Evolutionary conservation across 129 eudicot species (phyloP).

Genomic region (Flaveria bidentis): DNA sequence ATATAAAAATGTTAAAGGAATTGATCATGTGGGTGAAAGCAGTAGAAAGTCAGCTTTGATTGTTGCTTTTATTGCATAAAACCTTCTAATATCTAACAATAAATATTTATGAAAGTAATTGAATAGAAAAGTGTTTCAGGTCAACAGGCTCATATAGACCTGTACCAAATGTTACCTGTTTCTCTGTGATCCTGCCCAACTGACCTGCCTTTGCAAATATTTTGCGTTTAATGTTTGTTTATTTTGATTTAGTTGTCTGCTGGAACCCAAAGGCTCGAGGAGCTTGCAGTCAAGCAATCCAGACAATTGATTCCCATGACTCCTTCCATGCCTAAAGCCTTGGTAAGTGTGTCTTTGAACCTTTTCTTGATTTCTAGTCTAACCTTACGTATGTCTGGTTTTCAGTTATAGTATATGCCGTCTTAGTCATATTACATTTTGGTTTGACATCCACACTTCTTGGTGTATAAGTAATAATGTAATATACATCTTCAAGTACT

Average conservation of each 20-base stretch:
- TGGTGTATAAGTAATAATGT: background rate
- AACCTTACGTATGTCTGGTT: background rate
- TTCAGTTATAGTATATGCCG: background rate
- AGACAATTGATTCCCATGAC: slow-evolving; percentile 17
- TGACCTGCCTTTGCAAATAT: background rate
- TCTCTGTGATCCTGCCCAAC: background rate
- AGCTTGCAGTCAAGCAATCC: slow-evolving; percentile 22
- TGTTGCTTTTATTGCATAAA: background rate
- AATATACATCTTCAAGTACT: background rate
- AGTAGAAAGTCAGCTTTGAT: background rate
- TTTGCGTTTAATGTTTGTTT: background rate
- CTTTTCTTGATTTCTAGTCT: background rate
- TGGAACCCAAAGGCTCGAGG: slow-evolving; percentile 21
- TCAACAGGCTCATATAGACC: background rate
- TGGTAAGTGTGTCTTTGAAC: slow-evolving; percentile 13
- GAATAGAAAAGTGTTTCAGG: background rate
- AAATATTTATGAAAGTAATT: background rate
- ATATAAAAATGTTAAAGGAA: background rate
- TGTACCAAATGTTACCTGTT: background rate
- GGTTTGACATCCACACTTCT: background rate
- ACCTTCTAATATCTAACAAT: background rate
- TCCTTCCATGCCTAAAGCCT: slow-evolving; percentile 12
- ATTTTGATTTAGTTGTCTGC: slow-evolving; percentile 9
- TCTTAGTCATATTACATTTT: background rate
- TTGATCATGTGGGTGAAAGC: background rate